A percentile compares a stretch with the other conserved stretches of the same genome.
These are phyloP conservation scores for Lactarius sanguifluus DNA, from an alignment of 768 basidiomycete species.

Conservation along the genomic window DNA sequence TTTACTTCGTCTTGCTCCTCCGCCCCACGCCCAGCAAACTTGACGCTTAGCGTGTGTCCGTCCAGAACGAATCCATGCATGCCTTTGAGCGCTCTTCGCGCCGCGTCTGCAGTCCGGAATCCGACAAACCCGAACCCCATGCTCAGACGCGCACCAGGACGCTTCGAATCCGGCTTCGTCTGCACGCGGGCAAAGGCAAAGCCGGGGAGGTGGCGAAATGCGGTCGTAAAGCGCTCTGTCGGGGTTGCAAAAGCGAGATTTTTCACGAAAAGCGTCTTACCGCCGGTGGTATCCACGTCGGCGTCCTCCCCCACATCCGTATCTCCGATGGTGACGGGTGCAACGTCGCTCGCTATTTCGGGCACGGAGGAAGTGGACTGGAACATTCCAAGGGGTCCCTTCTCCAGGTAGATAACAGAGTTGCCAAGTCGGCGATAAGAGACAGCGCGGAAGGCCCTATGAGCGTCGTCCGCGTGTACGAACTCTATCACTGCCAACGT, in stretches of 20 bases:
- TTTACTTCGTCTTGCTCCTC: slow-evolving; percentile 52
- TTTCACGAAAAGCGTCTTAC: slow-evolving; percentile 91
- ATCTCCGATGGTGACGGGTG: slow-evolving; percentile 38
- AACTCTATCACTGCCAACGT: slow-evolving; percentile 93
- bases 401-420: slow-evolving; percentile 89
- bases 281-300: slow-evolving; percentile 53
- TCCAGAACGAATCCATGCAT: slow-evolving; percentile 84
- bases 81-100: slow-evolving; percentile 70
- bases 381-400: slow-evolving; percentile 87
- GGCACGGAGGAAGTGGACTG: slow-evolving; percentile 33
- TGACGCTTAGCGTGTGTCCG: slow-evolving; percentile 79
- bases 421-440: slow-evolving; percentile 88
- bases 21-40: slow-evolving; percentile 80
- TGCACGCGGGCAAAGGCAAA: slow-evolving; percentile 89
- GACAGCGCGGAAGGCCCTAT: slow-evolving; percentile 74
- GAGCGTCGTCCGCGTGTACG: slow-evolving; percentile 65
- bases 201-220: slow-evolving; percentile 72
- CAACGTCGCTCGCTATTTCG: slow-evolving; percentile 20
- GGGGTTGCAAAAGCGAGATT: slow-evolving; percentile 94
- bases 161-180: slow-evolving; percentile 85
- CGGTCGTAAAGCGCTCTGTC: slow-evolving; percentile 61
- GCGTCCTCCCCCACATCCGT: slow-evolving; percentile 36
- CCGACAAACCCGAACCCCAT: slow-evolving; percentile 98
- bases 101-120: slow-evolving; percentile 73
- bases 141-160: slow-evolving; percentile 60